Evolutionary conservation across 2,329 filamentous ascomycete species (phyloP).

Genomic region (Byssothecium circinans): DNA sequence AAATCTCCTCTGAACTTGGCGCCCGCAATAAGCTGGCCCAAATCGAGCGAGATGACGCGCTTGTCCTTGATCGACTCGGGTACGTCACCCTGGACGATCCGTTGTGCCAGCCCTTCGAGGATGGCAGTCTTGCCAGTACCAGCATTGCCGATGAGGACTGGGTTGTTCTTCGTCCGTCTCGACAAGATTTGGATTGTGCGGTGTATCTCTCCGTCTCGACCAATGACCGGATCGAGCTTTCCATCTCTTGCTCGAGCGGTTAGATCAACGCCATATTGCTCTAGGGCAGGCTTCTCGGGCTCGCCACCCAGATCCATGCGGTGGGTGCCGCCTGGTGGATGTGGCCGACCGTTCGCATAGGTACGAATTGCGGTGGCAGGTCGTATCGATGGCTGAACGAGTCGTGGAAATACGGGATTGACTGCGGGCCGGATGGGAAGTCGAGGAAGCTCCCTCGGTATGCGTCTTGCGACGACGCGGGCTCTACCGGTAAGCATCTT

Average conservation of each 20-base stretch:
- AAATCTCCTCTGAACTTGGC: conserved; percentile 97
- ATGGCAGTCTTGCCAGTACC: conserved; percentile 95
- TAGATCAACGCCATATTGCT: conserved; percentile 88
- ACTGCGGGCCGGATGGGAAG: conserved; percentile 19
- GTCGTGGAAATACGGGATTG: conserved; percentile 22
- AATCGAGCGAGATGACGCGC: conserved; percentile 80
- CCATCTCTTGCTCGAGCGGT: conserved; percentile 82
- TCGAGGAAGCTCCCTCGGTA: conserved; percentile 23
- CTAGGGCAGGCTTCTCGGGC: conserved; percentile 79
- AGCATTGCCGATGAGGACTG: conserved; percentile 87
- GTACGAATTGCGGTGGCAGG: conserved; percentile 51
- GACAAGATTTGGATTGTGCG: conserved; percentile 93
- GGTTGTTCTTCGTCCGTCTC: conserved; percentile 91
- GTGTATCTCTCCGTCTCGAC: conserved; percentile 87
- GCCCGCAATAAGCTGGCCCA: conserved; percentile 91
- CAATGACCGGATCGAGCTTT: conserved; percentile 94
- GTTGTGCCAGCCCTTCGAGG: conserved; percentile 82
- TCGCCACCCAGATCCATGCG: conserved; percentile 85
- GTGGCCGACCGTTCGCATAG: conserved; percentile 66
- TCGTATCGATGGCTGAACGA: conserved; percentile 26
- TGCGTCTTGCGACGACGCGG: conserved; percentile 39
- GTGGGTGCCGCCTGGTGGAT: conserved; percentile 89
- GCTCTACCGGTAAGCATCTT: conserved; percentile 43
- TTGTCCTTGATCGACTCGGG: conserved; percentile 97
- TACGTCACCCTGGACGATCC: conserved; percentile 90